Percentiles rank a stretch among this genome's conserved stretches.
Evolutionary conservation across 306 rosid species (phyloP).

Genomic region (Lotus japonicus): DNA sequence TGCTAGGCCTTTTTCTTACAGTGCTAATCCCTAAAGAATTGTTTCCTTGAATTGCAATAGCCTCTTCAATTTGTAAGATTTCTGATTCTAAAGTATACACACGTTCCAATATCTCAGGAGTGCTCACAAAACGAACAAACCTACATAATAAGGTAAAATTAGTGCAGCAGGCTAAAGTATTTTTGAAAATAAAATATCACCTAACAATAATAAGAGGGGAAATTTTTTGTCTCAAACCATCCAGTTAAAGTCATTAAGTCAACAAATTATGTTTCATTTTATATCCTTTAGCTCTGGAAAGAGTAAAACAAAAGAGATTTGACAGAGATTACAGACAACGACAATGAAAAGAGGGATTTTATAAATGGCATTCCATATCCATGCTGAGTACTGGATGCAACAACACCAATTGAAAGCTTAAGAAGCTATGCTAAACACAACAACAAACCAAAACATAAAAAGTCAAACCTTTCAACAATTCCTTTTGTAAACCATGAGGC

Average conservation of each 20-base stretch:
- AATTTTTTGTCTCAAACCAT: too few relatives aligned
- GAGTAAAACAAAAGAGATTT: not conserved
- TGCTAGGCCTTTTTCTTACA: constrained; percentile 42
- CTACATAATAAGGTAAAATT: constrained; percentile 35
- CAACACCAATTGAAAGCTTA: not conserved
- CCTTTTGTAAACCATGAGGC: constrained; percentile 80
- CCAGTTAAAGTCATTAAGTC: not conserved
- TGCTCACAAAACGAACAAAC: constrained; percentile 95
- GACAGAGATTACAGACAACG: not conserved
- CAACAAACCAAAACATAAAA: not conserved
- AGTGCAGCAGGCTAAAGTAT: constrained; percentile 1
- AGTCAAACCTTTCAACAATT: constrained; percentile 69
- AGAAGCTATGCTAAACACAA: not conserved
- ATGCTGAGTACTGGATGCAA: not conserved
- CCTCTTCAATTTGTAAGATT: constrained; percentile 92
- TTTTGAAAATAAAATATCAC: not conserved
- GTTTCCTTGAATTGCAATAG: constrained; percentile 84
- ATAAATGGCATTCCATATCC: not conserved
- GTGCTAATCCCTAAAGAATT: constrained; percentile 46
- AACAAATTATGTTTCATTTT: not conserved
- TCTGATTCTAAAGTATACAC: constrained; percentile 81
- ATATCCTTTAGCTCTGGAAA: not conserved
- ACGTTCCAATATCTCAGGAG: constrained; percentile 93
- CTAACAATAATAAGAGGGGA: not conserved
- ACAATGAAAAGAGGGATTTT: not conserved